phyloP scores from a whole-genome alignment of 2,329 filamentous ascomycete species.

The Ilyonectria destructans region DNA sequence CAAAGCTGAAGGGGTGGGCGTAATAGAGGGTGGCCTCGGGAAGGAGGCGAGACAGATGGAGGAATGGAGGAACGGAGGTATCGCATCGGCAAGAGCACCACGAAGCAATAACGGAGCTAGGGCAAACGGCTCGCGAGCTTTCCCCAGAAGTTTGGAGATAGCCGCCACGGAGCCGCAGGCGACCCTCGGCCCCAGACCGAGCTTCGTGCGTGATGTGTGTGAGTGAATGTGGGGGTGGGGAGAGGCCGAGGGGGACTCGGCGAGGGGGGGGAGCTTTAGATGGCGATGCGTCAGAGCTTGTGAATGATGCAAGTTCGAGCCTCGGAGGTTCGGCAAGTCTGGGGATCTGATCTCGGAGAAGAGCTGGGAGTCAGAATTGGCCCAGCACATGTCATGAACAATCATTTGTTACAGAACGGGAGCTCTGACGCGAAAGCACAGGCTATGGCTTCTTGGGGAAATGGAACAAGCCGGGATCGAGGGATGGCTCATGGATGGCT shows the following conservation, averaged over 20 bases:
- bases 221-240: conserved; percentile 5
- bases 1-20: conserved; percentile 23
- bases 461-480: background rate
- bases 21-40: conserved; percentile 27
- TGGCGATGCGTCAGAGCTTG: conserved; percentile 7
- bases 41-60: conserved; percentile 30
- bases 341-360: conserved; percentile 11
- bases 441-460: conserved; percentile 5
- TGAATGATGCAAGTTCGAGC: conserved; percentile 15
- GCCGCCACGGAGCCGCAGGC: conserved; percentile 43
- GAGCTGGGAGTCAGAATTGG: background rate
- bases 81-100: conserved; percentile 21
- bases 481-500: too few relatives aligned
- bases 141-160: conserved; percentile 34
- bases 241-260: background rate
- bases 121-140: conserved; percentile 44
- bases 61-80: conserved; percentile 44
- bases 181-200: conserved; percentile 45
- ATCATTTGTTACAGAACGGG: background rate
- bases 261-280: background rate
- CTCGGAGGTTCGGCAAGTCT: conserved; percentile 33
- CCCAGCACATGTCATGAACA: background rate
- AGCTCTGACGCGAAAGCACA: background rate
- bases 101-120: conserved; percentile 39
- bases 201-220: background rate